Evolutionary conservation across 371 early-diverging fungal genomes (phyloP), one percentile per base, ranked within the genome.

Genomic region (Mortierella sp.): DNA sequence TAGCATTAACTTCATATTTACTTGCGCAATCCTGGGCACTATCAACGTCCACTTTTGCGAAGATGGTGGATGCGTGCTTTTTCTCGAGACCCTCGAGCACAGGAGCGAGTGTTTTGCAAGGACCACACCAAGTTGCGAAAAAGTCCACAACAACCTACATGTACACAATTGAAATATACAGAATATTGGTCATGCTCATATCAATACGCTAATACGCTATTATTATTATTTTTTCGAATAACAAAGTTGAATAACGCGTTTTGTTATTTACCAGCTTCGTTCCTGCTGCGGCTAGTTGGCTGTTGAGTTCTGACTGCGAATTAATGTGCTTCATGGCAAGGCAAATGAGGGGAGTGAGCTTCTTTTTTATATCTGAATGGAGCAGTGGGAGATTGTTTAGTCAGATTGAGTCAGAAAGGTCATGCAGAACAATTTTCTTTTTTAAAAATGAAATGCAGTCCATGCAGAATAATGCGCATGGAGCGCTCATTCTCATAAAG

Each of bases 21-120:
- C 40, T 43, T 13, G 84, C 69, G 24, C 80, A 73, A 10, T 81
- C 84, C 58, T 72, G 66, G 11, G 73, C 77, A 21, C 69, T 38
- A 43, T 84, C 85, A 2, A 84, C 85, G 62, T 84, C 85, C 8
- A 85, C 86, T 38, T 85, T 85, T 58, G 74, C 71, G 64, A 85
- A 85, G 24, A 69, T 48, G n/a, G 70, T 73, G 0, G 77, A 70
- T 15, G 58, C 62, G 60, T 85, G 76, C 58, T 73, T 74, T 19
- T 50, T 65, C 41, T 83, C 76, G 21, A 85, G 69, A 33, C 43
- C 63, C 15, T 83, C 86, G 38, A 85, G 77, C n/a, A 62, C 45
- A 21, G 85, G 85, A 7, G 86, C 69, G 1, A 85, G 60, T 13
- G 65, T 65, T 32, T 74, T 74, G 68, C 85, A 85, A 10, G 85